A percentile compares a stretch with the other conserved stretches of the same genome.
Evolutionary conservation across 1,284 basidiomycete genomes (phyloP).

Genomic region (Cutaneotrichosporon mucoides): DNA sequence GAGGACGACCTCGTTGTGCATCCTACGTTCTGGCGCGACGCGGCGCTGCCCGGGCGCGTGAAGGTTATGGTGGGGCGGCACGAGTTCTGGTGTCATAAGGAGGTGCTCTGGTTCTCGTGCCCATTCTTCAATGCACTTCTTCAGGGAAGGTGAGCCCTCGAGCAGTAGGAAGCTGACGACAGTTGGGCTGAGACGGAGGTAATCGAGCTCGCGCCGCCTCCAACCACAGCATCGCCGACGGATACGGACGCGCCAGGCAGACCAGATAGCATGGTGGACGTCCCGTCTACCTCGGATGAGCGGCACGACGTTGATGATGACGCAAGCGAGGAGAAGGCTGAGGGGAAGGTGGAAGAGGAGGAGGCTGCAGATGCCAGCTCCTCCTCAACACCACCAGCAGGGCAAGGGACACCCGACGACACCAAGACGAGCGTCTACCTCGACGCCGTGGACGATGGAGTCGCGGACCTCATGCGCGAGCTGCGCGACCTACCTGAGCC

Average conservation of each 20-base stretch:
- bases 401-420: slow-evolving; percentile 1
- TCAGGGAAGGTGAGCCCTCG: slow-evolving; percentile 34
- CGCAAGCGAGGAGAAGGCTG: background rate
- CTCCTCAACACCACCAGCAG: slow-evolving; percentile 9
- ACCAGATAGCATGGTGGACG: background rate
- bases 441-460: slow-evolving; percentile 29
- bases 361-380: no score
- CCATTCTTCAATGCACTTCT: slow-evolving; percentile 45
- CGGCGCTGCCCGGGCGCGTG: slow-evolving; percentile 34
- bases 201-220: background rate
- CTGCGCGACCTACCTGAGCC: slow-evolving; percentile 34
- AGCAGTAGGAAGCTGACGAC: background rate
- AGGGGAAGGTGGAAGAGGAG: background rate
- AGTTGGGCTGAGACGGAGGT: slow-evolving; percentile 41
- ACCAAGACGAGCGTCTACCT: slow-evolving; percentile 28
- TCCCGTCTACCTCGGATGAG: background rate
- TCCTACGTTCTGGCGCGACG: slow-evolving; percentile 33
- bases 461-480: slow-evolving; percentile 33
- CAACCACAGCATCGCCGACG: slow-evolving; percentile 4
- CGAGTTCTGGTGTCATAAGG: slow-evolving; percentile 48
- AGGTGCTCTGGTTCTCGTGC: slow-evolving; percentile 45
- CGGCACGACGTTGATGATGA: background rate
- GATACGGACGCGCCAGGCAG: slow-evolving; percentile 5
- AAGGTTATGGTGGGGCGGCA: slow-evolving; percentile 40
- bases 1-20: slow-evolving; percentile 37